phyloP scores from a whole-genome alignment of 805 yeast genomes.

The Kazachstania psychrophila region DNA sequence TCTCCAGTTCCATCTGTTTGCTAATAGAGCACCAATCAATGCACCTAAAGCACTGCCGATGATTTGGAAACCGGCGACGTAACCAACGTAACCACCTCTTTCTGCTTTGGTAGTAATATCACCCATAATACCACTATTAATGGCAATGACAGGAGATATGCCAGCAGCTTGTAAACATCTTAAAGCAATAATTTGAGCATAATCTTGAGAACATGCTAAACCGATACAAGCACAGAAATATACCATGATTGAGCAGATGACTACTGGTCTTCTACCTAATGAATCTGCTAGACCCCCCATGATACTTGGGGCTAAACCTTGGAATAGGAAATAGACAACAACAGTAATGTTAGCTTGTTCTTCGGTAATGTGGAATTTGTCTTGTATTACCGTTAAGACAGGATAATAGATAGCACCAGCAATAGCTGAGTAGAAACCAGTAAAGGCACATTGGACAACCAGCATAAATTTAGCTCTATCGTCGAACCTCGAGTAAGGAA shows the following conservation, averaged over 20 bases:
- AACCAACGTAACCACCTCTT: slow-evolving; percentile 64
- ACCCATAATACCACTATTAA: slow-evolving; percentile 62
- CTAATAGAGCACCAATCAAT: slow-evolving; percentile 42
- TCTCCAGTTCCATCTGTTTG: slow-evolving; percentile 54
- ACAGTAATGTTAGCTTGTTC: slow-evolving; percentile 60
- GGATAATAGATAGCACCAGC: slow-evolving; percentile 78
- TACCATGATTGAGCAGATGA: slow-evolving; percentile 43
- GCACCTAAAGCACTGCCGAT: slow-evolving; percentile 77
- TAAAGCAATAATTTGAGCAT: slow-evolving; percentile 53
- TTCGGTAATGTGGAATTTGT: slow-evolving; percentile 44
- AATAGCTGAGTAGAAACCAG: slow-evolving; percentile 60
- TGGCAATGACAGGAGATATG: slow-evolving; percentile 65
- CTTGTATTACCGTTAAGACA: slow-evolving; percentile 50
- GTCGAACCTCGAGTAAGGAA: slow-evolving; percentile 39
- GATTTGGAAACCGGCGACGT: slow-evolving; percentile 53
- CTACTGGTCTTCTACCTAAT: slow-evolving; percentile 63
- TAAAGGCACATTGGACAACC: slow-evolving; percentile 33
- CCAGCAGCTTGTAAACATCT: slow-evolving; percentile 73
- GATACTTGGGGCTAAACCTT: slow-evolving; percentile 67
- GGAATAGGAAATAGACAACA: slow-evolving; percentile 66
- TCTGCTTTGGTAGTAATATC: slow-evolving; percentile 58
- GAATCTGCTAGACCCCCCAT: slow-evolving; percentile 61
- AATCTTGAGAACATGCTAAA: slow-evolving; percentile 47
- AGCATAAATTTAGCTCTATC: slow-evolving; percentile 34
- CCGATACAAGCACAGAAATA: slow-evolving; percentile 59